phyloP scores from a whole-genome alignment of 257 asterid species.

The Solanum chilense region DNA sequence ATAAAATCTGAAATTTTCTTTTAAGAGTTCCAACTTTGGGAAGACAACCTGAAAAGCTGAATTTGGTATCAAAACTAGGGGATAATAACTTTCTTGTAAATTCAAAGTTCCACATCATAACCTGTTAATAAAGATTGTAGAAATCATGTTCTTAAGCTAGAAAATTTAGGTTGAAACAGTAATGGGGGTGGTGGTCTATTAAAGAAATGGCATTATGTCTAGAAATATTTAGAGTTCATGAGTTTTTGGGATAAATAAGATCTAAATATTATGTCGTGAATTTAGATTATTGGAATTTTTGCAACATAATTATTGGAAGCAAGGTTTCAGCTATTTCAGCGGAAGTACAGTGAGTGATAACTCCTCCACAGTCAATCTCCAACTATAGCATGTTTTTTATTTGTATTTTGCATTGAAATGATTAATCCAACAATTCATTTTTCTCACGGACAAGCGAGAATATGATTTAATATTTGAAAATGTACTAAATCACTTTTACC shows the following conservation, averaged over 20 bases:
- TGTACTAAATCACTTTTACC: neutral
- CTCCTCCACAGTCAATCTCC: neutral
- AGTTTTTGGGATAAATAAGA: neutral
- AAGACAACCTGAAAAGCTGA: neutral
- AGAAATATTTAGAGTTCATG: neutral
- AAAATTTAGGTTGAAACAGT: neutral
- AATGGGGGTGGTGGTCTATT: neutral
- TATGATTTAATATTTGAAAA: neutral
- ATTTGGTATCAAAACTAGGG: neutral
- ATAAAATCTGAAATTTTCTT: neutral
- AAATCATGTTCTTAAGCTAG: neutral
- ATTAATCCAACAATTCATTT: neutral
- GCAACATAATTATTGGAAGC: neutral
- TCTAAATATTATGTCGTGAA: neutral
- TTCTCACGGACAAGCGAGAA: neutral
- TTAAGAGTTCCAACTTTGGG: neutral
- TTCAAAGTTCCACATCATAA: neutral
- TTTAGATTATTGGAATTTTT: neutral
- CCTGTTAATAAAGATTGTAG: neutral
- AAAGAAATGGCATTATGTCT: neutral
- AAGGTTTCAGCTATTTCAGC: neutral
- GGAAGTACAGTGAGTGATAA: neutral
- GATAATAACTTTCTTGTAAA: neutral
- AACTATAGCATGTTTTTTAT: neutral
- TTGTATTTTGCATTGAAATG: neutral